These are phyloP conservation scores for Plasmopara viticola DNA, from an alignment of 352 stramenopile genomes.

Conservation along the genomic window DNA sequence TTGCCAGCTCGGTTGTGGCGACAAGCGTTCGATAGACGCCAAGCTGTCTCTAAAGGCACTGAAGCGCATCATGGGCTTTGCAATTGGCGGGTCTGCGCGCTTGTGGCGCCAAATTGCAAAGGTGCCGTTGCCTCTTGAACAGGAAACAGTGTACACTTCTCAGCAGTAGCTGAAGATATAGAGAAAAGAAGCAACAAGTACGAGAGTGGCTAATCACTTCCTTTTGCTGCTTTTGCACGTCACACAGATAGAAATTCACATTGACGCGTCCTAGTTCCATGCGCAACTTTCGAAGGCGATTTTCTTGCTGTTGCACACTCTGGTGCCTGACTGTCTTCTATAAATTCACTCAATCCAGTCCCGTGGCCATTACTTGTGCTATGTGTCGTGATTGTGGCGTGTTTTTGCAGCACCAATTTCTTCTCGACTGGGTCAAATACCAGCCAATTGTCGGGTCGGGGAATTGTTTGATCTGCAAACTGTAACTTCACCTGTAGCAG, in stretches of 20 bases:
- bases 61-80: constrained; percentile 55
- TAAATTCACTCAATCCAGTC: constrained; percentile 1
- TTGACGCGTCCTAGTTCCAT: constrained; percentile 8
- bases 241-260: neutral
- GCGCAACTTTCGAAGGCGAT: constrained; percentile 3
- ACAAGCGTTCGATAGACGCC: constrained; percentile 7
- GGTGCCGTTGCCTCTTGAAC: constrained; percentile 32
- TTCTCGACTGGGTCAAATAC: constrained; percentile 64
- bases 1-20: constrained; percentile 37
- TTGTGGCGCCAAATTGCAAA: constrained; percentile 66
- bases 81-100: constrained; percentile 49
- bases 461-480: constrained; percentile 44
- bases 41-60: constrained; percentile 26
- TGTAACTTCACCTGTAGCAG: constrained; percentile 57
- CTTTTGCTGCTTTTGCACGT: constrained; percentile 15
- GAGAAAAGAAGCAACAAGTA: constrained; percentile 4
- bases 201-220: constrained; percentile 27
- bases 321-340: constrained; percentile 18
- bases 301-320: constrained; percentile 4
- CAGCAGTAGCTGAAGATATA: constrained; percentile 8
- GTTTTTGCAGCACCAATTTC: constrained; percentile 56
- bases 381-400: neutral
- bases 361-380: neutral
- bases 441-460: constrained; percentile 61
- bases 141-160: constrained; percentile 39